phyloP scores from a whole-genome alignment of 495 filamentous ascomycete species.

The Talaromyces ruber region DNA sequence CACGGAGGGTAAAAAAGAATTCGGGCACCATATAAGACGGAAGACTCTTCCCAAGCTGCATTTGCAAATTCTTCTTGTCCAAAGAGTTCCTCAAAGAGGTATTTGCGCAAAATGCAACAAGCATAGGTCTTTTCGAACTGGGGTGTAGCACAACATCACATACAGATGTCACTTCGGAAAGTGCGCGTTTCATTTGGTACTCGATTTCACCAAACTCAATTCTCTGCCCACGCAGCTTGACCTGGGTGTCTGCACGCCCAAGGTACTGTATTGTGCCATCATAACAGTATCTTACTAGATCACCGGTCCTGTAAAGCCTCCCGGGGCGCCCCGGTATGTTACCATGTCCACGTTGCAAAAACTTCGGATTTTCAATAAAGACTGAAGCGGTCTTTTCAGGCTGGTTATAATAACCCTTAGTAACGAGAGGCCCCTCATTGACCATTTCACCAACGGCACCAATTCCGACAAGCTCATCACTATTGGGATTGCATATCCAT shows the following conservation, averaged over 20 bases:
- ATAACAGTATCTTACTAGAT: conserved; percentile 9
- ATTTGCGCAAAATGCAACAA: background rate
- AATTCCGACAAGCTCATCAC: conserved; percentile 22
- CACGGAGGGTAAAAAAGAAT: background rate
- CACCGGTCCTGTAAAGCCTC: conserved; percentile 3
- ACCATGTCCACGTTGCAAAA: conserved; percentile 12
- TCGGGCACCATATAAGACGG: conserved; percentile 29
- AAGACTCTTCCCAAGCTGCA: conserved; percentile 3
- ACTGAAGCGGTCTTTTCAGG: conserved; percentile 13
- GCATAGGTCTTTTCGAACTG: background rate
- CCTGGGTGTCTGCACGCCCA: conserved; percentile 22
- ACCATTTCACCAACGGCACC: conserved; percentile 26
- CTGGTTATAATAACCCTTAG: conserved; percentile 20
- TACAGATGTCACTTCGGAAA: conserved; percentile 22
- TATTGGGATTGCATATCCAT: conserved; percentile 22
- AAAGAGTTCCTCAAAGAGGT: background rate
- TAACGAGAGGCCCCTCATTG: conserved; percentile 18
- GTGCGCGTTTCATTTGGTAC: conserved; percentile 30
- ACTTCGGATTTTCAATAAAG: conserved; percentile 14
- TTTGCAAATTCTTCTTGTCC: background rate
- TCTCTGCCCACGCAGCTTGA: conserved; percentile 20
- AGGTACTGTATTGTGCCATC: conserved; percentile 19
- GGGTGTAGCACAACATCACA: background rate
- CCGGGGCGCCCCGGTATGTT: conserved; percentile 20
- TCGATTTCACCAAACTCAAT: conserved; percentile 22